Evolutionary conservation across 495 filamentous ascomycete genomes (phyloP), one percentile per base, ranked within the genome.

Genomic region (Clavariopsis aquatica): DNA sequence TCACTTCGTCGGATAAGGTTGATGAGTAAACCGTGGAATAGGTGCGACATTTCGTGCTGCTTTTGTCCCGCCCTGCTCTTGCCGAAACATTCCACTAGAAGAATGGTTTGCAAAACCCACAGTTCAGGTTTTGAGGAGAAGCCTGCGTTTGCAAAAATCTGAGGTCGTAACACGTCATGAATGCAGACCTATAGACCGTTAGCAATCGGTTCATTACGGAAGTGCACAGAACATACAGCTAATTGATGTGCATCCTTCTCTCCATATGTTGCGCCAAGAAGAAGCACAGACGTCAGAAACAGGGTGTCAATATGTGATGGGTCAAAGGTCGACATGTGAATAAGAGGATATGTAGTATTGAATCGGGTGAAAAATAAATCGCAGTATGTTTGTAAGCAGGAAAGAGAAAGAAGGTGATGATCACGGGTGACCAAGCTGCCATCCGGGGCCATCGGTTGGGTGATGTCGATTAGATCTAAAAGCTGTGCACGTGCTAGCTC

Each of bases 1-100:
- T 78, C 78, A 47, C 81, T 83, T 55, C 84, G 78, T 20, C 82
- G 76, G 29, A 85, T 83, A 1, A 84, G 75, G 52, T 85, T 84
- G 66, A 85, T 85, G 13, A 85, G 70, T 12, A 86, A 74, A 24
- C 81, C 83, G 69, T 84, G 81, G 65, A 84, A 85, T 0, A 85
- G 65, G 69, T 83, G 82, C 4, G 79, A 79, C 55, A 77, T 78
- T 47, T 85, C 83, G 56, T 83, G 77, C 66, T 86, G 82, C 31
- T 80, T 79, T 20, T 80, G 79, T 0, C 83, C 82, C 0, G 82
- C 82, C 56, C 81, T 73, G 56, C 78, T 81, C 68, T 84, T 84
- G 19, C 84, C 83, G 65, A 84, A 85, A 34, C 82, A 82, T 61
- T 84, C 82, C 20, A 85, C 80, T n/a, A 86, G 71, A 53, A 85